Percentiles rank a stretch among this genome's conserved stretches.
phyloP scores from a whole-genome alignment of 2,329 filamentous ascomycete genomes.

The Beauveria asiatica region DNA sequence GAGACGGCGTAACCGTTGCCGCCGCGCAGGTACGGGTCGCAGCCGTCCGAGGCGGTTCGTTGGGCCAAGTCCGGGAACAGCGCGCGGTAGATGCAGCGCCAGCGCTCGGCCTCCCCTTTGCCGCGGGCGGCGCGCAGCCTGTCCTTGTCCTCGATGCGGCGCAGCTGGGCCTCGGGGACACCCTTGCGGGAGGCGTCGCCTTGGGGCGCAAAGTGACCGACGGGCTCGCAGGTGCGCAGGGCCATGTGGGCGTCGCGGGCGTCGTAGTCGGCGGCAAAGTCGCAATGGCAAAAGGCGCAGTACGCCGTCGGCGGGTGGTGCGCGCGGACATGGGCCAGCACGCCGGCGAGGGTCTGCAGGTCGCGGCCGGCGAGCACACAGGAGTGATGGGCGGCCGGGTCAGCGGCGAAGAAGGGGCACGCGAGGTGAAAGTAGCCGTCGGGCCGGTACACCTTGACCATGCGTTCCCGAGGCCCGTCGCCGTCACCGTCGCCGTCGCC shows the following conservation, averaged over 20 bases:
- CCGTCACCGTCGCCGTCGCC: too few relatives aligned
- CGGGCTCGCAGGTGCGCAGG: not conserved
- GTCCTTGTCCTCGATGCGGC: not conserved
- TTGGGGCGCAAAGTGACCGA: not conserved
- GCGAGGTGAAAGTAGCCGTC: slow-evolving; percentile 1
- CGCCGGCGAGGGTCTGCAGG: not conserved
- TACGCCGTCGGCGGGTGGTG: not conserved
- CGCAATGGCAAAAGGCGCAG: not conserved
- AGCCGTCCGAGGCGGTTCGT: not conserved
- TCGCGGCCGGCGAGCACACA: not conserved
- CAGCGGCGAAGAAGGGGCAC: not conserved
- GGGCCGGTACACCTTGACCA: not conserved
- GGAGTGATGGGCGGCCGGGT: not conserved
- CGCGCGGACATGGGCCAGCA: not conserved
- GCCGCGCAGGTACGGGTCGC: not conserved
- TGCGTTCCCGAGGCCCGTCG: not conserved
- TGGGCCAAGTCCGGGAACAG: not conserved
- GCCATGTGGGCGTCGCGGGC: not conserved
- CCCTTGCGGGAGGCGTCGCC: not conserved
- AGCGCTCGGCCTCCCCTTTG: not conserved
- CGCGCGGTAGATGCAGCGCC: not conserved
- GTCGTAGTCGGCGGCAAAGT: not conserved
- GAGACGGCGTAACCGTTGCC: not conserved
- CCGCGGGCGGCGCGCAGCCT: not conserved
- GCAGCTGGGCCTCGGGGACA: not conserved